phyloP scores from a whole-genome alignment of 2,329 filamentous ascomycete species.

The Paecilomyces fulvus region DNA sequence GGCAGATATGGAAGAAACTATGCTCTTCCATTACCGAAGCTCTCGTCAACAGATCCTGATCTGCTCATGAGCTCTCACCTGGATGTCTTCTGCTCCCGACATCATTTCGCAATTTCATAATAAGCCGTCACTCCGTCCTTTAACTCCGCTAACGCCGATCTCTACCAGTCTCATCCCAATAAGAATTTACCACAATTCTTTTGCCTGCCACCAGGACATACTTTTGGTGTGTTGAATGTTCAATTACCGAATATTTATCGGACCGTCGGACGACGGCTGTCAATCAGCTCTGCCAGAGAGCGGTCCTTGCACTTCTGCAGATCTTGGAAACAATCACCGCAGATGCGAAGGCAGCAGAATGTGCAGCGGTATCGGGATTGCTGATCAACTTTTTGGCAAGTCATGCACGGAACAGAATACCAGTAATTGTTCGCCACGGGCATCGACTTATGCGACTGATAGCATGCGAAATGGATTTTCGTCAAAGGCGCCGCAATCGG shows the following conservation, averaged over 20 bases:
- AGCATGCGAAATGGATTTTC: constrained; percentile 30
- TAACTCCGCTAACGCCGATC: not conserved
- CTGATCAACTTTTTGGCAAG: constrained; percentile 30
- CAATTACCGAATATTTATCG: not conserved
- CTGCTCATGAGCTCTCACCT: not conserved
- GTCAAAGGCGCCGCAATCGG: constrained; percentile 27
- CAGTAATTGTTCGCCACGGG: constrained; percentile 27
- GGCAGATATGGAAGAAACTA: not conserved
- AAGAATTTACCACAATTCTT: not conserved
- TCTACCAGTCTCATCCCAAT: not conserved
- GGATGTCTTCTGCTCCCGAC: not conserved
- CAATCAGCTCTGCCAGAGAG: constrained; percentile 26
- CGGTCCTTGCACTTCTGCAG: constrained; percentile 25
- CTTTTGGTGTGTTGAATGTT: too few species aligned
- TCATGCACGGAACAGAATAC: constrained; percentile 36
- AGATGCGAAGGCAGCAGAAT: constrained; percentile 35
- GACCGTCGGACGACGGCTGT: constrained; percentile 1
- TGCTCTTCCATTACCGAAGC: not conserved
- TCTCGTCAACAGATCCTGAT: not conserved
- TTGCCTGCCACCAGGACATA: not conserved
- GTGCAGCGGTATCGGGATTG: constrained; percentile 32
- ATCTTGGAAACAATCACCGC: constrained; percentile 23
- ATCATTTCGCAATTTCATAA: not conserved
- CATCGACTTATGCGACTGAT: constrained; percentile 31
- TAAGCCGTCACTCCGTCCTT: not conserved